These are phyloP conservation scores for Eucalyptus virginea DNA, from an alignment of 345 rosid species.

Conservation along the genomic window DNA sequence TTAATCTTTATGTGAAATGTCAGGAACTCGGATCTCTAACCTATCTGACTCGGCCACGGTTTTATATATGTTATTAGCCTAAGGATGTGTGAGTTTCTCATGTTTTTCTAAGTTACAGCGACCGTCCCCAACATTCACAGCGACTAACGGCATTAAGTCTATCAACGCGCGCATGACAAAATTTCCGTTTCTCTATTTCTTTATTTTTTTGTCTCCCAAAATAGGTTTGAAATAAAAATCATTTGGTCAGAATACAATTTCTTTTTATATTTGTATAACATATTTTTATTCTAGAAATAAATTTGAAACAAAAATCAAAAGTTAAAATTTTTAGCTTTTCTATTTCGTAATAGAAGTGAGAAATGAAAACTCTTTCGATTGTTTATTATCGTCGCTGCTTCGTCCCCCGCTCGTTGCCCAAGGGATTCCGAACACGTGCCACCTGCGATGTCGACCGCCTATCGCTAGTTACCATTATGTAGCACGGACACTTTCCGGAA, in stretches of 20 bases:
- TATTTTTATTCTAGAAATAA: accelerated
- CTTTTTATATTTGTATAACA: accelerated
- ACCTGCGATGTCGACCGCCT: accelerated
- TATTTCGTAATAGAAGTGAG: accelerated
- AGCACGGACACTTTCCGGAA: too few relatives aligned
- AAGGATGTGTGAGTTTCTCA: neutral
- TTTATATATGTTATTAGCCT: neutral
- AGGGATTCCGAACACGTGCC: accelerated
- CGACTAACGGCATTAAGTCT: accelerated
- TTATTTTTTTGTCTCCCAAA: accelerated
- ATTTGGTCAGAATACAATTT: accelerated
- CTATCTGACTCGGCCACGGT: neutral
- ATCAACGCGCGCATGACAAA: accelerated
- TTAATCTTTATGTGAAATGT: neutral
- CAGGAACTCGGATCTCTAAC: neutral
- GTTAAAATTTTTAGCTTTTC: accelerated
- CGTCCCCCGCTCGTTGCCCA: accelerated
- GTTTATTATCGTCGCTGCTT: too few relatives aligned
- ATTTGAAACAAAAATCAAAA: too few relatives aligned
- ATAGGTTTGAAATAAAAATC: accelerated
- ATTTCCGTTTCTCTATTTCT: accelerated
- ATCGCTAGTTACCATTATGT: accelerated
- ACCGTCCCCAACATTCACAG: neutral
- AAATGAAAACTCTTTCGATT: accelerated
- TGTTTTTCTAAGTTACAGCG: neutral